Evolutionary conservation across 2,329 filamentous ascomycete genomes (phyloP), one percentile per base, ranked within the genome.

Genomic region (Berkeleyomyces rouxiae): DNA sequence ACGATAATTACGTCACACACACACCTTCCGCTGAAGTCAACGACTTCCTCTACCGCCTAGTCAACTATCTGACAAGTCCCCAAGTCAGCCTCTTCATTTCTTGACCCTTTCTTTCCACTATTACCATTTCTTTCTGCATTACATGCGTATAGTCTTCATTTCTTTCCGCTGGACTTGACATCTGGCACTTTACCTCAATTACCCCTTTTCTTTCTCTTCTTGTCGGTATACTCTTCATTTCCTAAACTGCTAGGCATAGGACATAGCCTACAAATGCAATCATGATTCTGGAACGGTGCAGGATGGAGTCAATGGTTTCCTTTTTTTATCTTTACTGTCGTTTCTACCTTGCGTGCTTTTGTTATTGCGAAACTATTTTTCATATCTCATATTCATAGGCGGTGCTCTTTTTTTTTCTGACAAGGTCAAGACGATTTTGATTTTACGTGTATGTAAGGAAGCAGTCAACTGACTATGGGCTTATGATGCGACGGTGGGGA

Each of bases 231-330:
- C 42, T 65, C 66, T 67, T 66, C 66, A 62, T 65, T 65, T 65
- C 49, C 59, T 69, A 68, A 68, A 70, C 66, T 66, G 55, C 40
- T 39, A 53, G 57, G 55, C 58, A 23, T 60, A 9, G 33, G 47
- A 57, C 58, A 44, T 40, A 51, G 62, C 62, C 55, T 64, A 58
- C 16, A 33, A 59, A 59, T 62, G 43, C 59, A 59, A 55, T 64
- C 57, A 64, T 62, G 63, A 64, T 64, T 59, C 44, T 64, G 63
- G 63, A 44, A 64, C 39, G 63, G 63, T 59, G 53, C 58, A 59
- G 59, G 59, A 62, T 59, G 63, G 63, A 64, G 63, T 64, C 59
- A 44, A 61, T 55, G 51, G 63, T 58, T 61, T 61, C 23, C 47
- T 47, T 53, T 61, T 61, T 64, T 61, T 58, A 6, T 36, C 9